Base-by-base conservation (phyloP, 2,329 filamentous ascomycete species). In the Claviceps digitariae region DNA sequence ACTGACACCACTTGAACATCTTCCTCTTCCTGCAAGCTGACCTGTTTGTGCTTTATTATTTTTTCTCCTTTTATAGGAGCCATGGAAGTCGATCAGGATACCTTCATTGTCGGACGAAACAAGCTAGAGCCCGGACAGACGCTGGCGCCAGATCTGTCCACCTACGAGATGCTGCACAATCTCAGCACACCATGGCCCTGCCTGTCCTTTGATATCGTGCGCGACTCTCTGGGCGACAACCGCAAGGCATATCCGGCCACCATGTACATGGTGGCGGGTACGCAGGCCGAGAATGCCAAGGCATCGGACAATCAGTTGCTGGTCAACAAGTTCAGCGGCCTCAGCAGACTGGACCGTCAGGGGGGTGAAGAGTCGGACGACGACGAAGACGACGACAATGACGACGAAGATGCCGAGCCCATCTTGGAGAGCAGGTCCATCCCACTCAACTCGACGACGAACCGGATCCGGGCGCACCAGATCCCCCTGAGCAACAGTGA, bases 131-230 rank as follows among this genome's bases (percentile, higher is more conserved):
- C 89, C 13, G 91, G 90, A 62, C 90, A 97, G 74, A 90, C 89
- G 5, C 79, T 98, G 54, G 83, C 90, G 3, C 91, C 93, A 15
- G 93, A 98, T 70, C 77, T 87, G 55, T 88, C 87, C n/a, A 91
- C 91, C 6, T 98, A 98, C 74, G 86, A 96, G 67, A 94, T 98
- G 90, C 82, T 98, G 55, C 93, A 98, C 75, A 89, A 83, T 57
- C 79, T 98, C 58, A 93, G 86, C 69, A 90, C 90, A 8, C 90
- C 90, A 1, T 98, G 93, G 93, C 93, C 93, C 3, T 98, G 93
- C 67, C 79, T 98, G 17, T 97, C 91, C 2, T 95, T 96, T 70
- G 93, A 97, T 67, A 85, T 98, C 56, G 71, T 98, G 57, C 84
- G 79, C 62, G 93, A 98, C 71, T 76, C 77, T 51, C 79, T 98